Base-by-base conservation (phyloP, 2,329 filamentous ascomycete genomes). In the Fusarium marasasianum region DNA sequence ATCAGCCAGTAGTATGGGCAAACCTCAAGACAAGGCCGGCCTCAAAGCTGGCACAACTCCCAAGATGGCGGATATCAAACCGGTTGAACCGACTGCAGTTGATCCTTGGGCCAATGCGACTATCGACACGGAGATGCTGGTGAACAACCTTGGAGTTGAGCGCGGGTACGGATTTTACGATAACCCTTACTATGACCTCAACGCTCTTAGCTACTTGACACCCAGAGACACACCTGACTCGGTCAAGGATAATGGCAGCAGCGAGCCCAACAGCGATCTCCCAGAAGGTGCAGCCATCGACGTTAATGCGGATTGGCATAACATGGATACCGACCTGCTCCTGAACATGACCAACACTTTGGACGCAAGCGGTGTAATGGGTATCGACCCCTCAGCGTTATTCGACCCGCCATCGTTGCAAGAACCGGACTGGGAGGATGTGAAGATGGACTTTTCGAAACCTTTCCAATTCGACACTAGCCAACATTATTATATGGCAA, bases 201-300 rank as follows among this genome's bases (percentile, higher is more conserved):
- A 84, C 18, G 88, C 91, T 70, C 85, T 88, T 78, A 84, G 81
- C 61, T 82, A 88, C 14, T 90, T 88, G 64, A 90, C 90, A 31
- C 89, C 90, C 1, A 90, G 91, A 68, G 89, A 91, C 77, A 92
- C 90, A 13, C 90, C 90, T 1, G 90, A 91, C 73, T 91, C 90
- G 5, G 89, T 85, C 80, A 90, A 91, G 79, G 89, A 91, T 64
- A 87, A 86, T 73, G 86, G 87, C 8, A 80, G 83, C 14, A 91
- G 90, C 45, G 90, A 91, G 75, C 88, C 89, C 15, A 91, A 87
- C 69, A 91, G 89, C 76, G 90, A 92, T 73, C 87, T 91, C 24
- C 86, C 88, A 6, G 90, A 91, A 64, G 84, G 84, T 10, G 84
- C 86, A 8, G 79, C 82, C 22, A 82, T 90, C 20, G 89, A 91